phyloP scores from a whole-genome alignment of 192 early-diverging fungal species.

The Umbelopsis sp. region DNA sequence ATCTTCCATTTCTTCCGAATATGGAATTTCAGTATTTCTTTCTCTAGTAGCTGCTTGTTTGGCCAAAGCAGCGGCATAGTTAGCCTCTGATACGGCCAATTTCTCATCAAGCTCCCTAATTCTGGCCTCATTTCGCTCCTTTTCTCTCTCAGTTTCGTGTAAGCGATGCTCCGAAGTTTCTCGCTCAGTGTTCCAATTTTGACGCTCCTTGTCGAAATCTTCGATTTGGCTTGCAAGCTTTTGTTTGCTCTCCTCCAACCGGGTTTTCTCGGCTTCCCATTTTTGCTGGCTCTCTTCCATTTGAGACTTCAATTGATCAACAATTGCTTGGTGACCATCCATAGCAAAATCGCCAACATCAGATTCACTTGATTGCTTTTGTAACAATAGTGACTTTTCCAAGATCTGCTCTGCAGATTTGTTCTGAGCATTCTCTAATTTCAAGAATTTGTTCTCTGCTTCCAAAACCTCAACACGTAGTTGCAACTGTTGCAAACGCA shows the following conservation, averaged over 20 bases:
- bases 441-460: conserved; percentile 71
- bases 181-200: conserved; percentile 31
- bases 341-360: conserved; percentile 25
- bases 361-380: conserved; percentile 1
- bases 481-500: conserved; percentile 61
- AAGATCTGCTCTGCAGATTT: conserved; percentile 60
- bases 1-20: conserved; percentile 25
- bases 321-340: conserved; percentile 31
- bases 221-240: conserved; percentile 21
- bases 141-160: conserved; percentile 39
- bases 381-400: conserved; percentile 36
- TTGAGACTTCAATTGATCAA: conserved; percentile 28
- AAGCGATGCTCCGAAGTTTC: conserved; percentile 39
- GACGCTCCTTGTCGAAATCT: conserved; percentile 25
- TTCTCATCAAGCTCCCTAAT: conserved; percentile 45
- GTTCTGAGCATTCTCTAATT: conserved; percentile 66
- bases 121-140: conserved; percentile 41
- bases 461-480: conserved; percentile 68
- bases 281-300: conserved; percentile 17
- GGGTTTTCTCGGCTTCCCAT: conserved; percentile 16
- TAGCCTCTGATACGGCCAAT: conserved; percentile 34
- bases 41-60: conserved; percentile 31
- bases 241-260: conserved; percentile 10
- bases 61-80: conserved; percentile 32
- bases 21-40: conserved; percentile 19